Percentiles rank a stretch among this genome's conserved stretches.
phyloP scores from a whole-genome alignment of 139 green algal genomes.

The Mesostigma viride region DNA sequence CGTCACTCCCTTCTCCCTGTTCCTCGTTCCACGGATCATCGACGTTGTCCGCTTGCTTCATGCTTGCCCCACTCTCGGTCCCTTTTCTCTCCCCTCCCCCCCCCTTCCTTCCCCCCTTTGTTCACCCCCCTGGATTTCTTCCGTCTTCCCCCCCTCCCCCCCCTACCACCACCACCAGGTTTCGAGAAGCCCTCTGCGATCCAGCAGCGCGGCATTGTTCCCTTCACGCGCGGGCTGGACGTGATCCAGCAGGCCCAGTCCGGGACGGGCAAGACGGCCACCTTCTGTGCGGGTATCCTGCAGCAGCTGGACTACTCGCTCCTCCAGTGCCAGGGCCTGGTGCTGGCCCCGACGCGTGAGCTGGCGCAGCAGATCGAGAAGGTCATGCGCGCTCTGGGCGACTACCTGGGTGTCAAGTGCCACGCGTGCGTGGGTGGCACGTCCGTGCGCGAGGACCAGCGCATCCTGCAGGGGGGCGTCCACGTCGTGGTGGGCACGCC shows the following conservation, averaged over 20 bases:
- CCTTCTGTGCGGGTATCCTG: slow-evolving; percentile 95
- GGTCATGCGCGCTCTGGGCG: slow-evolving; percentile 92
- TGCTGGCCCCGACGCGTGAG: slow-evolving; percentile 96
- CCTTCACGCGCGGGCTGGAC: slow-evolving; percentile 90
- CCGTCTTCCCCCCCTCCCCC: no score
- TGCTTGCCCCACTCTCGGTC: no score
- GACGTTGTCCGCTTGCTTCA: no score
- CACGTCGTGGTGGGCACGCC: slow-evolving; percentile 94
- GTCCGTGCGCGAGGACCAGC: slow-evolving; percentile 87
- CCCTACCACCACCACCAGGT: no score
- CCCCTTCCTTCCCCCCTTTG: no score
- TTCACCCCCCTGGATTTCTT: no score
- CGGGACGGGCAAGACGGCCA: slow-evolving; percentile 98
- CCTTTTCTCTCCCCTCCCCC: no score
- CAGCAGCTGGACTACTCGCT: slow-evolving; percentile 93
- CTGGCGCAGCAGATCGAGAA: slow-evolving; percentile 99
- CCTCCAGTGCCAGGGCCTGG: slow-evolving; percentile 27
- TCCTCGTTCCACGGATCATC: not conserved
- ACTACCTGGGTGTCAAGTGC: slow-evolving; percentile 94
- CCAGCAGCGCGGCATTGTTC: slow-evolving; percentile 98
- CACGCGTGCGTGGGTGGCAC: slow-evolving; percentile 98
- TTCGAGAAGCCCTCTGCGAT: slow-evolving; percentile 99
- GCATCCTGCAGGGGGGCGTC: slow-evolving; percentile 76
- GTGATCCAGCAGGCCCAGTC: slow-evolving; percentile 99
- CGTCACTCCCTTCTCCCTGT: not conserved